A percentile compares a stretch with the other conserved stretches of the same genome.
Conservation (phyloP, 2,329 filamentous ascomycete genomes). For the Monilinia aucupariae region DNA sequence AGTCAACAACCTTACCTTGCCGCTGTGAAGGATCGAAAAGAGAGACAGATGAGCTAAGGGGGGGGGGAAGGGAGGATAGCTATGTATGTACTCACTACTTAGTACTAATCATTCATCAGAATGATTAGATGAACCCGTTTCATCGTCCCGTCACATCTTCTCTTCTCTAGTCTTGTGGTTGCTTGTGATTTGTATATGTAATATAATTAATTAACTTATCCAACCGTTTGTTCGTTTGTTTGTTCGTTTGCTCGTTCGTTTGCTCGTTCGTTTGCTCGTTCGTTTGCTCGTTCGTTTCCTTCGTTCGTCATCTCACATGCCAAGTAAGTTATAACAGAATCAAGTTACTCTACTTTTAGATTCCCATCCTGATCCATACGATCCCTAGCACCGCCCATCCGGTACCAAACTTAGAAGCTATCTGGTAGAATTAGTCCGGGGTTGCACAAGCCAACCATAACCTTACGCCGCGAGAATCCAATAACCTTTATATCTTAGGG, state of each 20-base stretch:
- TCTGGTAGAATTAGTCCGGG: constrained; percentile 9
- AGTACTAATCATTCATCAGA: constrained; percentile 10
- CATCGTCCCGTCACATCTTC: constrained; percentile 13
- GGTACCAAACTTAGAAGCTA: constrained; percentile 3
- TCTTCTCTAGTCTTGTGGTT: constrained; percentile 2
- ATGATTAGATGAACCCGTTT: constrained; percentile 3
- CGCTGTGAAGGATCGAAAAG: neutral
- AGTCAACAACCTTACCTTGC: constrained; percentile 8
- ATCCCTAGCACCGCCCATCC: constrained; percentile 5
- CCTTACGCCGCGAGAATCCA: constrained; percentile 10
- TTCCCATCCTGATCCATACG: neutral
- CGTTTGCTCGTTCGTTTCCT: neutral
- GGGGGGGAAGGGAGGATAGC: neutral
- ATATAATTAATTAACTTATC: neutral
- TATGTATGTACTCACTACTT: neutral
- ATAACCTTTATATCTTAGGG: constrained; percentile 15
- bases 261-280: neutral
- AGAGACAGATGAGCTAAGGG: neutral
- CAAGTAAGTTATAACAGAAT: constrained; percentile 12
- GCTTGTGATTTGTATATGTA: neutral
- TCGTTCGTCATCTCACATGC: constrained; percentile 8
- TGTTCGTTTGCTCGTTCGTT: neutral
- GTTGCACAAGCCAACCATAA: constrained; percentile 5
- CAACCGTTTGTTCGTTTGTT: neutral
- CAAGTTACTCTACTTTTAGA: constrained; percentile 3